Base-by-base conservation (phyloP, 192 early-diverging fungal genomes). In the Spinellus fusiger region DNA sequence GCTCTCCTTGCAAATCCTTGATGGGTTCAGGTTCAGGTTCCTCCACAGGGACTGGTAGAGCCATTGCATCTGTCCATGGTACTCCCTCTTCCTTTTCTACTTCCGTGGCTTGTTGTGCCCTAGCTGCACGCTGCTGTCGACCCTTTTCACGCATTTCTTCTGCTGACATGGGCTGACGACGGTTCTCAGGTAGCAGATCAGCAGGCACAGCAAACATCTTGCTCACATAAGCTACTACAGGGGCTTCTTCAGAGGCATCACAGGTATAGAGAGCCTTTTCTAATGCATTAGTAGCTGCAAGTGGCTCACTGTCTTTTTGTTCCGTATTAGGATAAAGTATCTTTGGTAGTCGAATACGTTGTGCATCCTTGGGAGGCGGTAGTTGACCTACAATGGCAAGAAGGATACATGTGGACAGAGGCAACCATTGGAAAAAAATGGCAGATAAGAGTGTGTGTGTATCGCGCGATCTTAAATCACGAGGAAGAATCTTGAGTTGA, bases 391-490 rank as follows among this genome's bases (percentile, higher is more conserved):
- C 80, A 8, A 92, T 88, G 0, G 93, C 78, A 12, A 94, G 70
- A 37, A 99, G 85, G 25, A 96, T 86, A 25, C 93, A 83, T 3
- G 86, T 81, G 5, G 95, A 88, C 49, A 99, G 79, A 2, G 98
- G 95, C 1, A 99, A 80, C 98, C 98, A 99, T 68, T 93, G 93
- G 28, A 79, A 78, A 79, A 96, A 93, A 26, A 99, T 89, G 25
- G 86, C 83, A 4, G 88, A 86, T 34, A 95, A 68, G 7, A 96
- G 66, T 0, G 73, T 74, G 12, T 81, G 77, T 2, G 81, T 82
- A 76, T 98, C 96, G 64, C 93, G 94, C 33, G 89, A 84, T 26
- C 82, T 78, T 59, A 95, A 73, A 61, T 99, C 96, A 54, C 98
- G 80, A 0, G 96, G 95, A 18, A 91, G 63, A 13, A 99, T 68